These are phyloP conservation scores for Aspergillus quadricinctus DNA, from an alignment of 2,329 filamentous ascomycete species.

Conservation along the genomic window DNA sequence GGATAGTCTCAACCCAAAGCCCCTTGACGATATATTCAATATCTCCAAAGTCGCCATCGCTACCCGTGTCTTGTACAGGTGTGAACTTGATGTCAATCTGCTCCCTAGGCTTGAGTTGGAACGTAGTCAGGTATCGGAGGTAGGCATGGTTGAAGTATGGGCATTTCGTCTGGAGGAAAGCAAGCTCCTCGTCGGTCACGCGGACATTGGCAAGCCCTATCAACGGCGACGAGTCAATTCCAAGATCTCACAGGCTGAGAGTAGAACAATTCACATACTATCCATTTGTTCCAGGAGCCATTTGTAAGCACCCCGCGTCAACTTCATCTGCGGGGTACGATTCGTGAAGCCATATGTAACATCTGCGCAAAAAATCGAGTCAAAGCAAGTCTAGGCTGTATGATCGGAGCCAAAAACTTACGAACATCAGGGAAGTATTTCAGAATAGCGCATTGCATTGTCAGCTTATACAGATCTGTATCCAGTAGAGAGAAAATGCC, in stretches of 20 bases:
- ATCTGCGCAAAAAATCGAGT: slow-evolving; percentile 32
- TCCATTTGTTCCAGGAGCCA: slow-evolving; percentile 83
- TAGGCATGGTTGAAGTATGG: slow-evolving; percentile 75
- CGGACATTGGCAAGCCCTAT: slow-evolving; percentile 76
- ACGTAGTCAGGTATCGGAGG: slow-evolving; percentile 73
- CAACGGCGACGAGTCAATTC: slow-evolving; percentile 10
- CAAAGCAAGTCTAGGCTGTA: not conserved
- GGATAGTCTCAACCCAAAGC: slow-evolving; percentile 87
- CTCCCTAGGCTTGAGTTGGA: slow-evolving; percentile 73
- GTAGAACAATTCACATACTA: slow-evolving; percentile 49
- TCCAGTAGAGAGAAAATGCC: slow-evolving; percentile 79
- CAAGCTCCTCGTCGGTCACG: slow-evolving; percentile 72
- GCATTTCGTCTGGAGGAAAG: slow-evolving; percentile 73
- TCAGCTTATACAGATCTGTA: slow-evolving; percentile 90
- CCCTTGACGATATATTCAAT: slow-evolving; percentile 74
- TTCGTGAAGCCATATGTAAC: slow-evolving; percentile 96
- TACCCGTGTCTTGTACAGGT: slow-evolving; percentile 52
- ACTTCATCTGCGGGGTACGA: slow-evolving; percentile 86
- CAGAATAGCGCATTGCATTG: slow-evolving; percentile 95
- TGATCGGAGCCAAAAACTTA: slow-evolving; percentile 24
- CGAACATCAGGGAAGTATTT: slow-evolving; percentile 76
- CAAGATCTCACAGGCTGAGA: no score
- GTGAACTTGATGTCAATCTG: slow-evolving; percentile 70
- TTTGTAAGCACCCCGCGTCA: slow-evolving; percentile 74
- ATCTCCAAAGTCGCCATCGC: slow-evolving; percentile 66